Evolutionary conservation across 345 rosid species (phyloP), one percentile per base, ranked within the genome.

Genomic region (Arabidopsis suecica): DNA sequence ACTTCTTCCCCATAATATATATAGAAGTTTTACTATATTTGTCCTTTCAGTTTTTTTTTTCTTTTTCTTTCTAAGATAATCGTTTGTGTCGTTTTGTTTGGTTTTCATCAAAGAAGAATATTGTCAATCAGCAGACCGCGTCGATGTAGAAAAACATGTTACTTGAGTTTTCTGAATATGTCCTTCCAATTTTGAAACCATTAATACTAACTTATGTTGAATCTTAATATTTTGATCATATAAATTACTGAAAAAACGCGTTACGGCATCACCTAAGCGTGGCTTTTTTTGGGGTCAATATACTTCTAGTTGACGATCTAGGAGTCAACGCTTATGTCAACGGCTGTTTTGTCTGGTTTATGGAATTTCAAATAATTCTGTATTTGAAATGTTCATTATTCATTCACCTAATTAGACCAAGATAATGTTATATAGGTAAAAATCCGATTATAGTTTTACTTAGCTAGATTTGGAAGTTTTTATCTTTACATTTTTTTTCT

Each of bases 281-380:
- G 34, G 51, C 37, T 59, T 67, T 67, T 3, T 56, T 69, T 0
- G 11, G 65, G 65, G 23, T 65, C 59, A 37, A 28, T 30, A 12
- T 59, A 34, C 36, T 49, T 58, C 30, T 49, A 41, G 69, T 61
- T 68, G 74, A 75, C 69, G 22, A 67, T 30, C 0, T 7, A 68
- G 13, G 48, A 58, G 78, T 66, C 61, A 64, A 73, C 57, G 71
- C 33, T 34, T 33, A 54, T 57, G 78, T 48, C 51, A 75, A 68
- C 61, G 61, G 45, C 32, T 58, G 25, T 16, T 23, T 74, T 65
- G 71, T 30, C 50, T 65, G 9, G 32, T 74, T 56, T 55, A 14
- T 45, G n/a, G 9, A 4, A 2, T 33, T 18, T 23, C 32, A 61
- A 9, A 25, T 25, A 5, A 28, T 28, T 37, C 34, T 18, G 23